Percentiles rank a stretch among this genome's conserved stretches.
Conservation (phyloP, 805 yeast species). For the Pichia californica region DNA sequence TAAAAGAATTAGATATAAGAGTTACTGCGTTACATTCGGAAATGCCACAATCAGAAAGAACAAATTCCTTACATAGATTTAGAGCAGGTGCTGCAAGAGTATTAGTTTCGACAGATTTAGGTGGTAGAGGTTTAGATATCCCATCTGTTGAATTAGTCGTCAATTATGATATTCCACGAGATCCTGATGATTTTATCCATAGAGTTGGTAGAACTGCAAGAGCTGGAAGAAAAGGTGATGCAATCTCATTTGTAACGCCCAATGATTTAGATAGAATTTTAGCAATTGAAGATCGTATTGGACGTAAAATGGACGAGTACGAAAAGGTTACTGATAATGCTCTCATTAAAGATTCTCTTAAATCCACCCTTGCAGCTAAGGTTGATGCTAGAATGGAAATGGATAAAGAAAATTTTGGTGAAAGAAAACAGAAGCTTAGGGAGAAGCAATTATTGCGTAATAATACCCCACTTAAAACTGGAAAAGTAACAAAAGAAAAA, state of each 20-base stretch:
- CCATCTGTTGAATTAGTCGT: slow-evolving; percentile 74
- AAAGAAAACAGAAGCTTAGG: slow-evolving; percentile 28
- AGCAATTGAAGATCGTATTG: slow-evolving; percentile 81
- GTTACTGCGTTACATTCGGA: slow-evolving; percentile 91
- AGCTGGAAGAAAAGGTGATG: slow-evolving; percentile 87
- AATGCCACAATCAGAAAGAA: slow-evolving; percentile 88
- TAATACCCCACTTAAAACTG: background rate
- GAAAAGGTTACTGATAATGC: slow-evolving; percentile 62
- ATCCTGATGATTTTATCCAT: slow-evolving; percentile 77
- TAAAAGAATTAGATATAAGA: slow-evolving; percentile 65
- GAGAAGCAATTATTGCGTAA: slow-evolving; percentile 13
- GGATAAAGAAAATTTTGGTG: slow-evolving; percentile 89
- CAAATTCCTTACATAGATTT: slow-evolving; percentile 86
- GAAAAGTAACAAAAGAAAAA: slow-evolving; percentile 4
- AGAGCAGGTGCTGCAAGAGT: slow-evolving; percentile 93
- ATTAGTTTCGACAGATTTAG: slow-evolving; percentile 89
- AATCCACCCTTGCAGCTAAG: slow-evolving; percentile 70
- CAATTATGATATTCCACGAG: slow-evolving; percentile 77
- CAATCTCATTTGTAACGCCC: slow-evolving; percentile 78
- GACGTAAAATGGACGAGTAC: slow-evolving; percentile 71
- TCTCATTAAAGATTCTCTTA: slow-evolving; percentile 67
- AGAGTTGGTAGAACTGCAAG: slow-evolving; percentile 97
- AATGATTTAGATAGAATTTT: slow-evolving; percentile 75
- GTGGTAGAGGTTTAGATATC: slow-evolving; percentile 85
- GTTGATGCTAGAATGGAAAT: slow-evolving; percentile 88